Base-by-base conservation (phyloP, 2,329 filamentous ascomycete species). In the Calonectria naviculata region DNA sequence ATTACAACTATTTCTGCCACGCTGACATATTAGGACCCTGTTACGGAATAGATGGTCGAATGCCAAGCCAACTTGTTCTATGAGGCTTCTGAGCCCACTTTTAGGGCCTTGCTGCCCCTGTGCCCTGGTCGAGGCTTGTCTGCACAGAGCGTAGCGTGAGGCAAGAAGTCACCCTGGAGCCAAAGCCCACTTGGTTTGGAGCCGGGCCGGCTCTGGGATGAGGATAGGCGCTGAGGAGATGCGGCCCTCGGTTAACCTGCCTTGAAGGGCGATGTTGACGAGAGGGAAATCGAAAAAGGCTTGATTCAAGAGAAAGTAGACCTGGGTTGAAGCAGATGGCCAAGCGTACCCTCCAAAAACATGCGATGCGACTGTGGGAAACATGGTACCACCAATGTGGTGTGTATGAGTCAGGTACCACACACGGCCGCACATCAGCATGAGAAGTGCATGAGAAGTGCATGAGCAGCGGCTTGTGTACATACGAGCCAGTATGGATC, bases 21-120 rank as follows among this genome's bases (percentile, higher is more conserved):
- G 70, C 74, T 78, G 74, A 77, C 72, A 73, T 71, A 77, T 76
- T 34, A 46, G 38, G 49, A 56, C 62, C 67, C 72, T 54, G 46
- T 46, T 73, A 49, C 70, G 74, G 75, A 73, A 77, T 74, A 67
- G 54, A 68, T 65, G 36, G 36, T 41, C 38, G 38, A 61, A 44
- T 26, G 63, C 68, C 73, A 67, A 73, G 70, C 63, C 66, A 71
- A 62, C 68, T 74, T 69, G 60, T 76, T 75, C 75, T 72, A 75
- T 73, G 68, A 68, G 54, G 66, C 67, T 71, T 73, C 68, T 67
- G 52, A 36, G 64, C 47, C 70, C 71, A 73, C 72, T 73, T 71
- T 65, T 54, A 62, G 42, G 17, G 46, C 62, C 65, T 29, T 38
- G 41, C 47, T 36, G 44, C 61, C 52, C 56, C 63, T 66, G 65